A percentile compares a stretch with the other conserved stretches of the same genome.
These are phyloP conservation scores for Aspergillus fijiensis DNA, from an alignment of 2,329 filamentous ascomycete genomes.

Conservation along the genomic window DNA sequence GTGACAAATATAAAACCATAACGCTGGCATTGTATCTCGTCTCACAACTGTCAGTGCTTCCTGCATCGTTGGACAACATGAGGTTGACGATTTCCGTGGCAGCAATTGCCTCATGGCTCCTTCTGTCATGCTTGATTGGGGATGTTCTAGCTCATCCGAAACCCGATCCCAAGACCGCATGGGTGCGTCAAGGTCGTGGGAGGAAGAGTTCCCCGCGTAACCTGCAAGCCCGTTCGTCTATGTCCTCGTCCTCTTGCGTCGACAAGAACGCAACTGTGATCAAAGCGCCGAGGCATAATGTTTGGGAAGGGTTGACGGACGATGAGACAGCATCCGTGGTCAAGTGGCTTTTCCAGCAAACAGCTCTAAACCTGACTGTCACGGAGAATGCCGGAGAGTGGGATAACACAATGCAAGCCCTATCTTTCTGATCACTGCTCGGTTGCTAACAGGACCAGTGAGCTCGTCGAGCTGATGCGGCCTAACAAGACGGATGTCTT, in stretches of 20 bases:
- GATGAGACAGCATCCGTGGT: constrained; percentile 14
- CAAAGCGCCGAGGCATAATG: constrained; percentile 11
- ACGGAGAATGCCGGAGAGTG: constrained; percentile 12
- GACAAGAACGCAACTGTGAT: background rate
- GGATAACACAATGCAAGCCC: constrained; percentile 15
- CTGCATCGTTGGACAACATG: too few species aligned
- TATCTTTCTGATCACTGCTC: background rate
- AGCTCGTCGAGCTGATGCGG: constrained; percentile 11
- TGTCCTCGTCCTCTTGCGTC: background rate
- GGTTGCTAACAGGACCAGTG: constrained; percentile 1
- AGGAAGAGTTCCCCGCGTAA: too few species aligned
- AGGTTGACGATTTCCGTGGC: too few species aligned
- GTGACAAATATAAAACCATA: too few species aligned
- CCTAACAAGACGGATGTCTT: constrained; percentile 15
- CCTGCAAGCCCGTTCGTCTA: too few species aligned
- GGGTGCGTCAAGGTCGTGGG: too few species aligned
- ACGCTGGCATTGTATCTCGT: too few species aligned
- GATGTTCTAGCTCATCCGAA: too few species aligned
- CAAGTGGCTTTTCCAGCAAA: constrained; percentile 12
- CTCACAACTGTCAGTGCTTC: too few species aligned
- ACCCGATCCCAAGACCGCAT: too few species aligned
- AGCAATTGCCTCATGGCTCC: too few species aligned
- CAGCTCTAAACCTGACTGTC: constrained; percentile 11
- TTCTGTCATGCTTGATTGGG: too few species aligned
- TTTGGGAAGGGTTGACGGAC: constrained; percentile 13